phyloP scores from a whole-genome alignment of 2,329 filamentous ascomycete genomes.

The Stachybotrys chlorohalonatus region DNA sequence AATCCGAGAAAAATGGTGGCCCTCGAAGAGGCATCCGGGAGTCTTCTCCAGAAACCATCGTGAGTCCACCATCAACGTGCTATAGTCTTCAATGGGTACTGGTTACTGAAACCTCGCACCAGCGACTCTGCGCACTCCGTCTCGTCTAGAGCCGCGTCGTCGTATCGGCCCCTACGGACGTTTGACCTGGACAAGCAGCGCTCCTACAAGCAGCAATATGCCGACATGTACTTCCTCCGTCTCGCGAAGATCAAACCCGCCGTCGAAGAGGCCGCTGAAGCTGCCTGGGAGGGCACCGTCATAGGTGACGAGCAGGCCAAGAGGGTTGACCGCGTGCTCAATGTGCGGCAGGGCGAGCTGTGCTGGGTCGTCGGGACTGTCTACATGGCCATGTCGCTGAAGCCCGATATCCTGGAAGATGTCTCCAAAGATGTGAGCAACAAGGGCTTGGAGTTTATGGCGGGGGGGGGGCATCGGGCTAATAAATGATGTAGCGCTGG shows the following conservation, averaged over 20 bases:
- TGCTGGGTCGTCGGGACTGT: constrained; percentile 94
- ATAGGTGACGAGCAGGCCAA: constrained; percentile 69
- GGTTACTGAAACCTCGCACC: constrained; percentile 1
- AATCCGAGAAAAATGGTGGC: constrained; percentile 18
- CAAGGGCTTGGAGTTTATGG: neutral
- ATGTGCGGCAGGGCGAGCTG: constrained; percentile 89
- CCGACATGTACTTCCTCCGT: constrained; percentile 94
- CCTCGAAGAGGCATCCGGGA: constrained; percentile 22
- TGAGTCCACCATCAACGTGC: constrained; percentile 8
- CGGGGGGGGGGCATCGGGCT: neutral
- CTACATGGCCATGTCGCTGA: constrained; percentile 94
- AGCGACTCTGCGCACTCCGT: constrained; percentile 25
- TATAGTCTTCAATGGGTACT: neutral
- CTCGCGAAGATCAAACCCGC: constrained; percentile 78
- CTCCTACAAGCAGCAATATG: constrained; percentile 91
- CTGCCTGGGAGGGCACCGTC: constrained; percentile 69
- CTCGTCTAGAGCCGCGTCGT: constrained; percentile 43
- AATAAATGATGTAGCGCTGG: constrained; percentile 55
- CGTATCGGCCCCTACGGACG: constrained; percentile 66
- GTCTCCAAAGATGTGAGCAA: constrained; percentile 74
- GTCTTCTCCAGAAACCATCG: constrained; percentile 23
- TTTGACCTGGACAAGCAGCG: constrained; percentile 63
- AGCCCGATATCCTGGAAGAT: constrained; percentile 93
- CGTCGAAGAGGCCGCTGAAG: constrained; percentile 64
- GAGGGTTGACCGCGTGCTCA: constrained; percentile 78